Evolutionary conservation across 352 stramenopile genomes (phyloP), one percentile per base, ranked within the genome.

Genomic region (Blastocystis sp.): DNA sequence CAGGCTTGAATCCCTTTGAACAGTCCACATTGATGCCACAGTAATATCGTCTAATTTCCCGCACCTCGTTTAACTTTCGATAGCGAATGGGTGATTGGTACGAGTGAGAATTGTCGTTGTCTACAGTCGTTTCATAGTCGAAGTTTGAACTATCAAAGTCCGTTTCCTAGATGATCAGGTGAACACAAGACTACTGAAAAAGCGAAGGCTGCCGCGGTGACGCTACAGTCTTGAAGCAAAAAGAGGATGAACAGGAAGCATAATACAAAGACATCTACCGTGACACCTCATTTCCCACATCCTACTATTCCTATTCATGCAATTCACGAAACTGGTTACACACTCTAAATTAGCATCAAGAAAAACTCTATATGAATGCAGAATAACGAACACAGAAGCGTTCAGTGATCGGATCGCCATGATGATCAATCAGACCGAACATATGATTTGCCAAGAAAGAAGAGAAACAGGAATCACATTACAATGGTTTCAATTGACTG

Each of bases 21-120:
- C 63, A 75, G 18, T 75, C 36, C 16, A 75, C 42, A 51, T 75
- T 75, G 24, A 75, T n/a, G 44, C 63, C 63, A 53, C 63, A 75
- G n/a, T 75, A 75, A n/a, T 53, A 75, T 7, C 63, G 63, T 53
- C 48, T 75, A 11, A 51, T 46, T 14, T 34, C 29, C 8, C 63
- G 63, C 21, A 46, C 8, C 40, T 75, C 42, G 36, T 75, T 75
- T 34, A 75, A 34, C 3, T 27, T 0, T 53, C 63, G 40, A 51
- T 75, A 75, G n/a, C 42, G 63, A 34, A 51, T 9, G 24, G 36
- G 36, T 46, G 48, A 9, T 53, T n/a, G 29, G 11, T 48, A 46
- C n/a, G 42, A 53, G 32, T 59, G 11, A 75, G 21, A n/a, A 53
- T 18, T 48, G 14, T 75, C 63, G n/a, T n/a, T n/a, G 18, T 51